Conservation (phyloP, 495 filamentous ascomycete species). For the Clohesyomyces aquaticus region DNA sequence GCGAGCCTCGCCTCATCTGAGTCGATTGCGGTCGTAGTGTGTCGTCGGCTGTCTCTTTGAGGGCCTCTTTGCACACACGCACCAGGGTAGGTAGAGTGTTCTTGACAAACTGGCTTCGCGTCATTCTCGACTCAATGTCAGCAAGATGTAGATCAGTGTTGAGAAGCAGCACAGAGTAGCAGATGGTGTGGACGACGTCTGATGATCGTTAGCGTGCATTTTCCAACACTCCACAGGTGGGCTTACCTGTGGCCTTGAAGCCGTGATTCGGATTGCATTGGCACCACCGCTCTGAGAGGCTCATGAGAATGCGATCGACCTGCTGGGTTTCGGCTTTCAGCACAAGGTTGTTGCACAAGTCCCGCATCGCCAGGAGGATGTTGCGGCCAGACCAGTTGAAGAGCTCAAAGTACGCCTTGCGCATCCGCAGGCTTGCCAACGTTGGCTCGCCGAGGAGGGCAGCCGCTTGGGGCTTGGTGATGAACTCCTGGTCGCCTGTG, state of each 20-base stretch:
- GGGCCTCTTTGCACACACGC: conserved; percentile 70
- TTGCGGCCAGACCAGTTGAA: conserved; percentile 85
- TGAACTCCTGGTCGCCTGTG: conserved; percentile 80
- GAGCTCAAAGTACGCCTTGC: conserved; percentile 87
- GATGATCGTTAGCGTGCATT: conserved; percentile 27
- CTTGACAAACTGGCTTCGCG: conserved; percentile 86
- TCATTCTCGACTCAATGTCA: conserved; percentile 97
- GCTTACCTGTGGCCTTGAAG: conserved; percentile 83
- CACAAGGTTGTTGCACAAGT: conserved; percentile 79
- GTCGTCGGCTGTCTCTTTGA: conserved; percentile 70
- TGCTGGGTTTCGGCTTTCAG: conserved; percentile 95
- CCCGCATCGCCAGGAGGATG: conserved; percentile 76
- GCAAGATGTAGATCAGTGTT: conserved; percentile 96
- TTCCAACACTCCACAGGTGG: background rate
- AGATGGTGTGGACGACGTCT: conserved; percentile 96
- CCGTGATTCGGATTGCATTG: conserved; percentile 92
- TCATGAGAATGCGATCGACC: conserved; percentile 88
- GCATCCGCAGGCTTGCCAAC: conserved; percentile 63
- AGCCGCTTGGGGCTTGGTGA: conserved; percentile 75
- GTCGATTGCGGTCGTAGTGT: conserved; percentile 54
- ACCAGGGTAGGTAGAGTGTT: conserved; percentile 93
- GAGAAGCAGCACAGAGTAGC: conserved; percentile 90
- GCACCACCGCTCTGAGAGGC: conserved; percentile 88
- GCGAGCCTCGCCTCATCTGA: conserved; percentile 47
- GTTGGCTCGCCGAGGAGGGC: conserved; percentile 86